Evolutionary conservation across 805 yeast genomes (phyloP).

Genomic region (Candida nonsorbophila): DNA sequence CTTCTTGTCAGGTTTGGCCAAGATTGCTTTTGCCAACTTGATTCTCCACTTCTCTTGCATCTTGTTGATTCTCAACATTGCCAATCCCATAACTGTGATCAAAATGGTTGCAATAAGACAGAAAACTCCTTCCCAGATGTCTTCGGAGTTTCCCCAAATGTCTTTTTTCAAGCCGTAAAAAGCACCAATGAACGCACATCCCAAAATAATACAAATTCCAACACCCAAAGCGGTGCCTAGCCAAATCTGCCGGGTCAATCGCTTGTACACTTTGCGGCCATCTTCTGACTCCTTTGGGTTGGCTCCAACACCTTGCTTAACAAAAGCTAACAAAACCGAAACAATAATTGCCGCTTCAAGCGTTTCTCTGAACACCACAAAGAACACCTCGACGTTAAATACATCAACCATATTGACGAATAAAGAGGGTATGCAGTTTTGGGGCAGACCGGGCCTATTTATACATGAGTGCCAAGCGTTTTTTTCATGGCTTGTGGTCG

Average conservation of each 20-base stretch:
- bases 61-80: constrained; percentile 88
- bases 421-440: no score
- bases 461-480: no score
- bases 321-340: constrained; percentile 81
- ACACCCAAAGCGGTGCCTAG: constrained; percentile 67
- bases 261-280: constrained; percentile 43
- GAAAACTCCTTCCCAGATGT: constrained; percentile 92
- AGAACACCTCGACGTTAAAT: constrained; percentile 68
- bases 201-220: constrained; percentile 69
- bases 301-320: constrained; percentile 74
- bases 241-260: constrained; percentile 74
- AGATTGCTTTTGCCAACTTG: constrained; percentile 77
- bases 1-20: constrained; percentile 48
- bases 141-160: constrained; percentile 83
- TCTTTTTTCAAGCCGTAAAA: constrained; percentile 74
- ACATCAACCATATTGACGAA: constrained; percentile 50
- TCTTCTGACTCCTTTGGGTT: constrained; percentile 11
- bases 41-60: constrained; percentile 95
- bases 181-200: constrained; percentile 92
- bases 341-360: constrained; percentile 69
- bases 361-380: constrained; percentile 85
- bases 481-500: no score
- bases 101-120: constrained; percentile 80
- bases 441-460: no score
- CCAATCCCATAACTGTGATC: constrained; percentile 88